Base-by-base conservation (phyloP, 192 early-diverging fungal genomes). In the Entomortierella chlamydospora region DNA sequence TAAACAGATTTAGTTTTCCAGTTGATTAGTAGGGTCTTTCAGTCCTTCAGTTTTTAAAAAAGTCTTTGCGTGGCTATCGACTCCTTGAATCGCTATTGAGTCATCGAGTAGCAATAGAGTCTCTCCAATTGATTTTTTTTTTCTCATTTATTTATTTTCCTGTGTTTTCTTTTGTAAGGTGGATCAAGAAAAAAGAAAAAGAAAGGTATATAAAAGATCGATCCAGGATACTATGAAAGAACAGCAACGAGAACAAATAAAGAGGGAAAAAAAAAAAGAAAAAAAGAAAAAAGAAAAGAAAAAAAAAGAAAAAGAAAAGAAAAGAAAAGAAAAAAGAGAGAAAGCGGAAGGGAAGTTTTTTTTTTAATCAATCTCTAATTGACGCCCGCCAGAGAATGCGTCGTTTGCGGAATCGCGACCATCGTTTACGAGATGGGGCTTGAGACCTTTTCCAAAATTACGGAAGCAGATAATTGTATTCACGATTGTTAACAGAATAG, bases 391-490 rank as follows among this genome's bases (percentile, higher is more conserved):
- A 11, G 47, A 57, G 20, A 61, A 59, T 10, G 54, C 54, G 42
- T 29, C 54, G 22, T 50, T 49, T 8, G 45, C 22, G 2, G 57
- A 30, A 2, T 64, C 39, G 34, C 30, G 60, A 18, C 41, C 51
- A 12, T 78, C 54, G 5, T 49, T 39, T 37, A 66, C 4, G 15
- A 70, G 13, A 61, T 90, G 87, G 15, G 85, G 69, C 81, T 87
- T 86, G 22, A 90, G 66, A 1, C 89, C 89, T 49, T 81, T 82
- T 64, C 89, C 88, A 80, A 90, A 90, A 64, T 87, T 89, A 22
- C 63, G 61, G 67, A 74, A 88, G 45, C 87, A 90, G 18, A 85
- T 42, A 4, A 70, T 62, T 1, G 86, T 82, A 41, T 81, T 83
- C 51, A 50, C 70, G 34, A 90, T 70, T 0, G 87, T 90, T 57